Evolutionary conservation across 768 basidiomycete genomes (phyloP), one percentile per base, ranked within the genome.

Genomic region (Boletus patriciae): DNA sequence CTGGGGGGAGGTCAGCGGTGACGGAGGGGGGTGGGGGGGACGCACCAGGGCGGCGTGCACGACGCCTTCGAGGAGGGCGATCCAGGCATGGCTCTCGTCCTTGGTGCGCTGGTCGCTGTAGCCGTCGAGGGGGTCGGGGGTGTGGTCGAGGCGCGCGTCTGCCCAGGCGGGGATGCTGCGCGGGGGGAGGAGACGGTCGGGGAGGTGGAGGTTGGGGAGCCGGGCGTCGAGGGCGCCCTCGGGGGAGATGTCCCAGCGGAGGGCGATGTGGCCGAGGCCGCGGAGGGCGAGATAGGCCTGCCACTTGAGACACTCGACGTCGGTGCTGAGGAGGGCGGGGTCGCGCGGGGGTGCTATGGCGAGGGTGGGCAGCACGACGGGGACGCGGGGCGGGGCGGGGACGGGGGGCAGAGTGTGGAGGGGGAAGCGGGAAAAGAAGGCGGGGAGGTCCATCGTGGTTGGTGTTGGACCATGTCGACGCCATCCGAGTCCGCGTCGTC

Each of bases 241-340:
- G 23, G 82, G 76, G 16, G 80, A 68, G 29, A 94, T 76, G 70
- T 92, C 87, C 74, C 83, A 88, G 43, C 88, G 83, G 15, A 92
- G 69, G 21, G 70, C 73, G 52, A 90, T 71, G 62, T 70, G 59
- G 19, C 63, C 66, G 57, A 88, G 66, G 9, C 83, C 84, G 55
- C 88, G 76, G 9, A 83, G 73, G 7, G 85, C 46, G 87, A 82
- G 25, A 63, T 88, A 92, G 0, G 92, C 89, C 70, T 94, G 92
- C 91, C 91, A 93, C 73, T 91, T 92, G 67, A 94, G 81, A 69
- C 91, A 93, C 63, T 92, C 90, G 62, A 92, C 85, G 72, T 93
- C 91, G 51, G 78, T 70, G 71, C 88, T 90, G 58, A 93, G 80
- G 3, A 74, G 63, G 48, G 64, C 61, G 31, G 64, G 31, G 46